phyloP scores from a whole-genome alignment of 495 filamentous ascomycete genomes.

The Aspergillus funiculosus region DNA sequence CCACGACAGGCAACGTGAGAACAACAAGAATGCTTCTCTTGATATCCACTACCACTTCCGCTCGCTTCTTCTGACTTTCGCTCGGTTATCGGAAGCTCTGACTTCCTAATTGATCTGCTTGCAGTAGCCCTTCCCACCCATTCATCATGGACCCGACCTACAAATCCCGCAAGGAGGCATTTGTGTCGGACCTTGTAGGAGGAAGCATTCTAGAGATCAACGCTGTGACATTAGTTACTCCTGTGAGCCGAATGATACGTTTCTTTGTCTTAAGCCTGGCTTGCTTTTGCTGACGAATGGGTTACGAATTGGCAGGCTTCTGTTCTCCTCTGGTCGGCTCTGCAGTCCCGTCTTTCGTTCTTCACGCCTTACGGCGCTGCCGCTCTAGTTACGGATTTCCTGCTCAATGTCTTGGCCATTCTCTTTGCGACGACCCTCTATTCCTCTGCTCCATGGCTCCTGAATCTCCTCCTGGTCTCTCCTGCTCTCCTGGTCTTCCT shows the following conservation, averaged over 20 bases:
- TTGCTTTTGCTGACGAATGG: neutral
- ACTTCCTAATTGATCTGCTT: too few relatives aligned
- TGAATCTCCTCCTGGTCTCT: slow-evolving; percentile 67
- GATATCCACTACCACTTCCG: too few relatives aligned
- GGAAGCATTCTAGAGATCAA: slow-evolving; percentile 83
- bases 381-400: slow-evolving; percentile 70
- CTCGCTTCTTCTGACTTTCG: too few relatives aligned
- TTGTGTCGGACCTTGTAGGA: slow-evolving; percentile 88
- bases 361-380: slow-evolving; percentile 68
- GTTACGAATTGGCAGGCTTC: slow-evolving; percentile 52
- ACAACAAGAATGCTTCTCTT: too few relatives aligned
- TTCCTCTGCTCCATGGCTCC: slow-evolving; percentile 63
- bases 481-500: slow-evolving; percentile 61
- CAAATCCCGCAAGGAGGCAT: slow-evolving; percentile 89
- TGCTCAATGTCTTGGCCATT: slow-evolving; percentile 76
- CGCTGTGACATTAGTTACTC: slow-evolving; percentile 71
- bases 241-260: slow-evolving; percentile 57
- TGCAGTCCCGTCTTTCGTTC: slow-evolving; percentile 81
- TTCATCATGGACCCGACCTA: slow-evolving; percentile 57
- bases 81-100: too few relatives aligned
- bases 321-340: slow-evolving; percentile 78
- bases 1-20: neutral
- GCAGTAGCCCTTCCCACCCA: neutral
- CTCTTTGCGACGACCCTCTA: slow-evolving; percentile 86
- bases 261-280: neutral